These are phyloP conservation scores for Acmispon strigosus DNA, from an alignment of 306 rosid species.

Conservation along the genomic window DNA sequence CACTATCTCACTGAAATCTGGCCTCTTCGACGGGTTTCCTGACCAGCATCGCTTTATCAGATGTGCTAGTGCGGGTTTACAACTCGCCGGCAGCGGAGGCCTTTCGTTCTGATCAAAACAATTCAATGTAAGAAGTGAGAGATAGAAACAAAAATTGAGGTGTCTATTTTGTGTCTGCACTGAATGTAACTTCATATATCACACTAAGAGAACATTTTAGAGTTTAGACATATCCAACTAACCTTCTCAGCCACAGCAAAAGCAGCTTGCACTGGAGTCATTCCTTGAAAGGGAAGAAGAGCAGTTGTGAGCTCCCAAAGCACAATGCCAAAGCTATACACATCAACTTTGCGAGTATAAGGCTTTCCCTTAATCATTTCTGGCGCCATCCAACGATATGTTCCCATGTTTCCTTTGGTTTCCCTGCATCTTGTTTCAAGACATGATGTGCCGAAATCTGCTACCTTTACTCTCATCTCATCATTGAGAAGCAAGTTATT, in stretches of 20 bases:
- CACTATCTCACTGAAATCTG: constrained; percentile 89
- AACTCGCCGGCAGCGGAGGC: constrained; percentile 93
- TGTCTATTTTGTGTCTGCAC: no score
- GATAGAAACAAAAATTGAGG: no score
- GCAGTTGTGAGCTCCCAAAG: constrained; percentile 89
- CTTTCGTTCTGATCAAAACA: constrained; percentile 86
- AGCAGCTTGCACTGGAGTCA: constrained; percentile 96
- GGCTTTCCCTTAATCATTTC: constrained; percentile 86
- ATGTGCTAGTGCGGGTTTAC: constrained; percentile 90
- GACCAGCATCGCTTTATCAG: constrained; percentile 96
- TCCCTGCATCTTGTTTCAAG: constrained; percentile 74
- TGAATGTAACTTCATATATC: no score
- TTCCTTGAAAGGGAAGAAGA: constrained; percentile 84
- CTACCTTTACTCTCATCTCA: constrained; percentile 89
- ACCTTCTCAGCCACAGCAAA: constrained; percentile 95
- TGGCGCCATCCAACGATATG: constrained; percentile 96
- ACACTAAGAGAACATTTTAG: no score
- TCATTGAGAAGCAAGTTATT: constrained; percentile 77
- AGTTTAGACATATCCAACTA: constrained; percentile 19
- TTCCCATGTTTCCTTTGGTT: constrained; percentile 81
- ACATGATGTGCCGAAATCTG: constrained; percentile 91
- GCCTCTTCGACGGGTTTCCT: constrained; percentile 85
- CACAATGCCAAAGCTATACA: constrained; percentile 86
- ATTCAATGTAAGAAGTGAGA: no score
- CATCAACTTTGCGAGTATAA: constrained; percentile 73